phyloP scores from a whole-genome alignment of 108 stramenopile species.

The Skeletonema menzelii region DNA sequence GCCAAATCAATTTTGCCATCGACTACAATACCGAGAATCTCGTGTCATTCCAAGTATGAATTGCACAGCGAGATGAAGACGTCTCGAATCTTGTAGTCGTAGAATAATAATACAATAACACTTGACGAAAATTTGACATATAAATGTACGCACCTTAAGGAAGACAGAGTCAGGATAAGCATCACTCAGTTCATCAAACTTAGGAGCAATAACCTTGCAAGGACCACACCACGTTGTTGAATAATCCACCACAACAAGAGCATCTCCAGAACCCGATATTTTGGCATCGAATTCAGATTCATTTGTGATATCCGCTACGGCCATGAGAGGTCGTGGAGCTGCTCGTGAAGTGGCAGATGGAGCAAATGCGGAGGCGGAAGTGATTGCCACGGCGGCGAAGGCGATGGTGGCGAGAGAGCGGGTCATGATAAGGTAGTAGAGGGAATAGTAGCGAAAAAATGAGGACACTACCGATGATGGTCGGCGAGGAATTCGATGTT shows the following conservation, averaged over 20 bases:
- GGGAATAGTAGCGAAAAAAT: neutral
- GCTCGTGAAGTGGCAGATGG: constrained; percentile 6
- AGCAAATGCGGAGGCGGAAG: constrained; percentile 18
- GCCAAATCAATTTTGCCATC: neutral
- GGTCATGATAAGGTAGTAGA: constrained; percentile 38
- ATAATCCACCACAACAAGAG: constrained; percentile 92
- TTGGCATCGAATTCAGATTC: constrained; percentile 73
- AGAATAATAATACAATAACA: neutral
- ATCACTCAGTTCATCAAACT: constrained; percentile 85
- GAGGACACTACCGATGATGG: neutral
- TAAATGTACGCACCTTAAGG: constrained; percentile 70
- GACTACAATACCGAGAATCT: neutral
- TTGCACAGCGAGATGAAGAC: neutral
- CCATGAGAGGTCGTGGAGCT: constrained; percentile 42
- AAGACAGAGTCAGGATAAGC: constrained; percentile 84
- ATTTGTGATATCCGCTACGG: constrained; percentile 70
- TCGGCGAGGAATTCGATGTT: neutral
- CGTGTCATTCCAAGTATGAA: neutral
- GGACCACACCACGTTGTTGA: constrained; percentile 97
- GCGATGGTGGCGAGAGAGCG: constrained; percentile 31
- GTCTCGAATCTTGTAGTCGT: neutral
- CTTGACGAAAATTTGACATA: too few species aligned
- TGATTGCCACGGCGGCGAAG: constrained; percentile 16
- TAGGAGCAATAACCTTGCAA: constrained; percentile 91
- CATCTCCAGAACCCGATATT: constrained; percentile 53